Evolutionary conservation across 192 early-diverging fungal genomes (phyloP).

Genomic region (Backusella tuberculispora): DNA sequence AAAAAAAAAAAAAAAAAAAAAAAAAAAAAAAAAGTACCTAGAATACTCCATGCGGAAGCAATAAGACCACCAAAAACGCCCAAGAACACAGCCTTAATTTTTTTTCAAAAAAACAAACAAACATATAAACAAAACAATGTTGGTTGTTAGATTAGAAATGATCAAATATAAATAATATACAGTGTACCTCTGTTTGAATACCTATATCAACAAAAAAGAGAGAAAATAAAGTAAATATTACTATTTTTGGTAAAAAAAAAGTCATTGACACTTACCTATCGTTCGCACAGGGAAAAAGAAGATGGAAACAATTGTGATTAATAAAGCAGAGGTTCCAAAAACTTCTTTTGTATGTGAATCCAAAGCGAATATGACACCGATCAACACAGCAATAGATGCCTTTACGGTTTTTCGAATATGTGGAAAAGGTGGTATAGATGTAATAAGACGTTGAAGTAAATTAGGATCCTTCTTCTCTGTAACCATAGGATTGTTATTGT

Average conservation of each 20-base stretch:
- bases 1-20: not conserved
- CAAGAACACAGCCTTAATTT: slow-evolving; percentile 10
- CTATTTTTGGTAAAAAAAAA: not conserved
- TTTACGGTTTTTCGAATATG: slow-evolving; percentile 28
- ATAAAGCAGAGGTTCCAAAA: slow-evolving; percentile 18
- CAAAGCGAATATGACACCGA: slow-evolving; percentile 19
- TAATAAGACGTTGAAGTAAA: not conserved
- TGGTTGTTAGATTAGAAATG: not conserved
- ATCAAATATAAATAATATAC: not conserved
- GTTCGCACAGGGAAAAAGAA: slow-evolving; percentile 25
- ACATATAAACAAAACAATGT: not conserved
- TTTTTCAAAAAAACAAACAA: not conserved
- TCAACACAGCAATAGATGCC: slow-evolving; percentile 18
- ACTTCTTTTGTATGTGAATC: not conserved
- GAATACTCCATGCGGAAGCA: slow-evolving; percentile 22
- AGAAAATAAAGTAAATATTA: not conserved
- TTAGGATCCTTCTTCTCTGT: not conserved
- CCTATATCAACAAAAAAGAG: slow-evolving; percentile 12
- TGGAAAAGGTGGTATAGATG: slow-evolving; percentile 15
- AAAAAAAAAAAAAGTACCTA: too few species aligned
- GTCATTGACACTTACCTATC: too few species aligned
- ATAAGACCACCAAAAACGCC: slow-evolving; percentile 22
- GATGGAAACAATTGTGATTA: slow-evolving; percentile 19
- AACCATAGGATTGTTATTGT: not conserved
- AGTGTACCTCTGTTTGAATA: slow-evolving; percentile 34